These are phyloP conservation scores for Arabidopsis suecica DNA, from an alignment of 345 rosid genomes.

Conservation along the genomic window DNA sequence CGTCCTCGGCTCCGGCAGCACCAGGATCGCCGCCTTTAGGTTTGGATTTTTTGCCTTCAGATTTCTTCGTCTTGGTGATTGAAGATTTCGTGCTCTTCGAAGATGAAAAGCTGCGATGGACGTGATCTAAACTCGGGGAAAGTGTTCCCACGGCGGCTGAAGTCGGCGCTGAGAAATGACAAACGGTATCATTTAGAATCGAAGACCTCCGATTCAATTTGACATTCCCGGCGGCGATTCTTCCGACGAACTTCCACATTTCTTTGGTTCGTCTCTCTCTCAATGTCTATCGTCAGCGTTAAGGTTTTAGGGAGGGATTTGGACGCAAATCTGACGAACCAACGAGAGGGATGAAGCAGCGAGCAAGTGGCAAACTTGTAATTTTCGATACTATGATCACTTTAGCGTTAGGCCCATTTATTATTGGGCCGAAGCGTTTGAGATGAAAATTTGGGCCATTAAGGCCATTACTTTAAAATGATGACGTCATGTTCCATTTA, in stretches of 20 bases:
- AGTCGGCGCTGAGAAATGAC: conserved; percentile 34
- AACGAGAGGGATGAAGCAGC: conserved; percentile 16
- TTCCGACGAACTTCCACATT: conserved; percentile 41
- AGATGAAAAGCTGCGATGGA: conserved; percentile 44
- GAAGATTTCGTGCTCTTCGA: conserved; percentile 46
- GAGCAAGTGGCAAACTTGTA: conserved; percentile 28
- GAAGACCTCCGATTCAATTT: conserved; percentile 23
- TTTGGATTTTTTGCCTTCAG: conserved; percentile 56
- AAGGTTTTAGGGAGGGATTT: conserved; percentile 47
- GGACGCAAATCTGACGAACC: conserved; percentile 34
- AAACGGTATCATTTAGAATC: conserved; percentile 11
- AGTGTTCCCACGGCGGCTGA: conserved; percentile 20
- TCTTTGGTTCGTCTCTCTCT: conserved; percentile 17
- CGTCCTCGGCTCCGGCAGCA: conserved; percentile 45
- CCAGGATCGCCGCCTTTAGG: conserved; percentile 44
- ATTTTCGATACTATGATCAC: neutral
- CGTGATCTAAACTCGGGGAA: conserved; percentile 33
- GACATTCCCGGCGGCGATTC: conserved; percentile 31
- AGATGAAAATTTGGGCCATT: neutral
- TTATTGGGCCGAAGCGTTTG: neutral
- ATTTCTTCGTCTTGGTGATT: conserved; percentile 52
- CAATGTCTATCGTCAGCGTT: conserved; percentile 22
- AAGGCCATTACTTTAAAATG: conserved; percentile 5
- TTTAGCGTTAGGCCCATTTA: conserved; percentile 5
- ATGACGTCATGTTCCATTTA: neutral